Conservation (phyloP, 2,329 filamentous ascomycete genomes). For the Capronia coronata region DNA sequence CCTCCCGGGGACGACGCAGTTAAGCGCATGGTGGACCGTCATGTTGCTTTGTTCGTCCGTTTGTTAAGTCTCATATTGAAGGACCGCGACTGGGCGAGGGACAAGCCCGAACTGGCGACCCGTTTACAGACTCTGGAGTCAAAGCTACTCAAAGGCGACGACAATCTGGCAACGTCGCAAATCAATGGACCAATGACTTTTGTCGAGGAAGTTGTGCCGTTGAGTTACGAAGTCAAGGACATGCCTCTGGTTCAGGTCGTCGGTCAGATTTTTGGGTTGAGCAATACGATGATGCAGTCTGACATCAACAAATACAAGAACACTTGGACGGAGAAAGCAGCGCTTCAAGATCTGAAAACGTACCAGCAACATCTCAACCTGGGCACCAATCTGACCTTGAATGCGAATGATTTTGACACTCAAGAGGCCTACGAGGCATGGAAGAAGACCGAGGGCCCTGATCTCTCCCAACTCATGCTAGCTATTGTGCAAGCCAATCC, state of each 20-base stretch:
- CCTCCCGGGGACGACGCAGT: constrained; percentile 74
- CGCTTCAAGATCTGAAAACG: constrained; percentile 81
- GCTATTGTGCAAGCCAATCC: constrained; percentile 82
- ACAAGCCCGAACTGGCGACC: constrained; percentile 74
- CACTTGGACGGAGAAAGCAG: constrained; percentile 85
- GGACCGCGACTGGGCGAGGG: constrained; percentile 76
- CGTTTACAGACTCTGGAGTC: constrained; percentile 78
- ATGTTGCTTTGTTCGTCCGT: constrained; percentile 89
- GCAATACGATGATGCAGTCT: constrained; percentile 70
- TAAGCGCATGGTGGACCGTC: constrained; percentile 87
- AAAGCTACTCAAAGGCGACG: constrained; percentile 88
- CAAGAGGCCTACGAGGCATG: constrained; percentile 83
- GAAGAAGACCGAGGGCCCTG: constrained; percentile 82
- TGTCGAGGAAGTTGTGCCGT: constrained; percentile 72
- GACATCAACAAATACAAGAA: constrained; percentile 78
- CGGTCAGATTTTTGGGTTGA: constrained; percentile 75
- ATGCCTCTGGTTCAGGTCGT: constrained; percentile 91
- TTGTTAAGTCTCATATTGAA: constrained; percentile 73
- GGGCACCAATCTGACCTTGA: constrained; percentile 67
- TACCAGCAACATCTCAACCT: constrained; percentile 86
- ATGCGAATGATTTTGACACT: constrained; percentile 78
- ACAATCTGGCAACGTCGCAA: constrained; percentile 66
- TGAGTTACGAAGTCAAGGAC: constrained; percentile 90
- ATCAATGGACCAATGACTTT: constrained; percentile 52
- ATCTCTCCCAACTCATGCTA: constrained; percentile 88